Evolutionary conservation across 2,329 filamentous ascomycete species (phyloP).

Genomic region (Phyllosticta citribraziliensis): DNA sequence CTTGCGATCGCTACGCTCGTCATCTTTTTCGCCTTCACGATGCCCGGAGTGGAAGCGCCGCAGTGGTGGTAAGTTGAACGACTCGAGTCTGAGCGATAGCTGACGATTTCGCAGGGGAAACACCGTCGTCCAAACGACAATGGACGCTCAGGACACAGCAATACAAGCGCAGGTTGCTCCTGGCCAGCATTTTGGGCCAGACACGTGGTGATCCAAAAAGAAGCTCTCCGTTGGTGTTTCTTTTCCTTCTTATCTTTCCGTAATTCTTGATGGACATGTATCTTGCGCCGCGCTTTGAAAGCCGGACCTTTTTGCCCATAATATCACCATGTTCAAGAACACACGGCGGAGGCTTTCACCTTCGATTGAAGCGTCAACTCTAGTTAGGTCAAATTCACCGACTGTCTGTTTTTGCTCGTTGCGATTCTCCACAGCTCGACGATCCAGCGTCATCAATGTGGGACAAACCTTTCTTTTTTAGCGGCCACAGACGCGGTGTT

Average conservation of each 20-base stretch:
- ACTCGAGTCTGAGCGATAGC: background rate
- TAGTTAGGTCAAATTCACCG: too few relatives aligned
- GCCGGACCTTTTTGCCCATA: too few relatives aligned
- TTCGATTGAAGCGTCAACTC: too few relatives aligned
- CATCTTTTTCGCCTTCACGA: constrained; percentile 58
- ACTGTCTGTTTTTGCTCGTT: too few relatives aligned
- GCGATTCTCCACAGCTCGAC: too few relatives aligned
- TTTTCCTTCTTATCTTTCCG: constrained; percentile 9
- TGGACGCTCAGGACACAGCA: background rate
- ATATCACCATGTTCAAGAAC: too few relatives aligned
- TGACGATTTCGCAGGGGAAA: background rate
- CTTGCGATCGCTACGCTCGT: constrained; percentile 57
- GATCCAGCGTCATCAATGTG: too few relatives aligned
- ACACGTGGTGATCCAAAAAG: constrained; percentile 27
- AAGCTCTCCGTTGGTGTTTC: constrained; percentile 24
- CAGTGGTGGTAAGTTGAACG: constrained; percentile 44
- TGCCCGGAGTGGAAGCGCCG: constrained; percentile 45
- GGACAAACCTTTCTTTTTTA: too few relatives aligned
- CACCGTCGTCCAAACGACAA: background rate
- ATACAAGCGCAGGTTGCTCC: background rate
- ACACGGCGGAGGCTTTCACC: too few relatives aligned
- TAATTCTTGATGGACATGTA: too few relatives aligned
- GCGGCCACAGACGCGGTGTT: too few relatives aligned
- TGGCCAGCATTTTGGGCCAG: background rate
- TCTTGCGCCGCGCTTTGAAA: too few relatives aligned